Conservation (phyloP, 768 basidiomycete species). For the Russula dissimulans region DNA sequence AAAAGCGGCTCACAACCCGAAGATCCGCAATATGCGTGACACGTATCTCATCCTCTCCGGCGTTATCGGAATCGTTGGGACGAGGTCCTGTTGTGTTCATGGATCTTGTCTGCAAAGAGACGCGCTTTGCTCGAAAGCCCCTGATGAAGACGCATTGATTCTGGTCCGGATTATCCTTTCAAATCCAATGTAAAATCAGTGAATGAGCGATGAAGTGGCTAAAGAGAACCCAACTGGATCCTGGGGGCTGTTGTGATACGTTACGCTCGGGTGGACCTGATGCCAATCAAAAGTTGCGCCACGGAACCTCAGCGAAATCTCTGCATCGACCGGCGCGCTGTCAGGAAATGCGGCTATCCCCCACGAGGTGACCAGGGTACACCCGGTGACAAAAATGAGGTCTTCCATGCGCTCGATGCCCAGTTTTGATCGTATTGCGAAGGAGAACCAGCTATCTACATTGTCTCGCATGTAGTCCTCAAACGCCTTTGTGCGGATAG, state of each 20-base stretch:
- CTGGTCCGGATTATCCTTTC: neutral
- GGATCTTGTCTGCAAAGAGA: neutral
- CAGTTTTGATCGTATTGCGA: neutral
- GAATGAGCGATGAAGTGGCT: neutral
- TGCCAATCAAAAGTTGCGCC: neutral
- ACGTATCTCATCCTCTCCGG: neutral
- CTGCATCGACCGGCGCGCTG: neutral
- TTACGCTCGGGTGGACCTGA: neutral
- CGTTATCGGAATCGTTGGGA: conserved; percentile 1
- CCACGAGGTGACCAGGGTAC: conserved; percentile 4
- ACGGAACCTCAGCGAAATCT: neutral
- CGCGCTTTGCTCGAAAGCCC: conserved; percentile 11
- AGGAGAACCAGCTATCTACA: conserved; percentile 1
- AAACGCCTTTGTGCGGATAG: conserved; percentile 4
- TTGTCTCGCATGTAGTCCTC: conserved; percentile 8
- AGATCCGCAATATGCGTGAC: conserved; percentile 1
- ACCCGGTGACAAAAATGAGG: conserved; percentile 10
- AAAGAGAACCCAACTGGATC: neutral
- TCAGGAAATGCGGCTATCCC: neutral
- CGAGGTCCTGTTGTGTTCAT: neutral
- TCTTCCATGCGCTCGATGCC: conserved; percentile 8
- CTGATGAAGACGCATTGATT: conserved; percentile 11
- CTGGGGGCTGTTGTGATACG: neutral
- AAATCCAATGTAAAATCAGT: neutral
- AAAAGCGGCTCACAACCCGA: neutral